Evolutionary conservation across 768 basidiomycete species (phyloP).

Genomic region (Trametes cingulata): DNA sequence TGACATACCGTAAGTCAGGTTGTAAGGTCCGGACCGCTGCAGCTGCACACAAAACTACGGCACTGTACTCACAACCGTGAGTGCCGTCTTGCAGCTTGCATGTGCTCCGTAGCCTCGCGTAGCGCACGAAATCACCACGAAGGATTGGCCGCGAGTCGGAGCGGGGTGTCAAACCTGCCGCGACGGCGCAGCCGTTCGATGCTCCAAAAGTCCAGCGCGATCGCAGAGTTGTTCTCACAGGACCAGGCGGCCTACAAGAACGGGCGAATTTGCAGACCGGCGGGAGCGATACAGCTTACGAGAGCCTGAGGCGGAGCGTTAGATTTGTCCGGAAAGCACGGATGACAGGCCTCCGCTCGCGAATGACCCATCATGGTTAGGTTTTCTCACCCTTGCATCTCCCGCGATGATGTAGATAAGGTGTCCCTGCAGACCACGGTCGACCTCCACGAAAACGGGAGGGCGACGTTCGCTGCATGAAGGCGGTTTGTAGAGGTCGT

Average conservation of each 20-base stretch:
- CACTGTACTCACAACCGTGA: neutral
- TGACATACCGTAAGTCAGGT: no score
- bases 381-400: conserved; percentile 5
- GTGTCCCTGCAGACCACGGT: neutral
- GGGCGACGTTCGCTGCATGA: no score
- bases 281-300: neutral
- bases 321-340: conserved; percentile 7
- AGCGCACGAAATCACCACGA: no score
- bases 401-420: conserved; percentile 13
- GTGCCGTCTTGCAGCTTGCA: neutral
- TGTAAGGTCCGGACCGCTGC: no score
- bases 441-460: no score
- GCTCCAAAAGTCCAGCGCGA: no score
- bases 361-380: neutral
- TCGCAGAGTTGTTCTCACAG: neutral
- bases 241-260: neutral
- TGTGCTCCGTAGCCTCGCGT: neutral
- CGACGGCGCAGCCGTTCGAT: neutral
- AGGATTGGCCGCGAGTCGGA: no score
- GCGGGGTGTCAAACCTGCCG: no score
- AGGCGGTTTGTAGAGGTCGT: no score
- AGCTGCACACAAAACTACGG: neutral
- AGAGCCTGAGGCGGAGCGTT: neutral
- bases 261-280: neutral
- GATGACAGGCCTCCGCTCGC: neutral